These are phyloP conservation scores for Metschnikowia arizonensis DNA, from an alignment of 805 yeast species.

Conservation along the genomic window DNA sequence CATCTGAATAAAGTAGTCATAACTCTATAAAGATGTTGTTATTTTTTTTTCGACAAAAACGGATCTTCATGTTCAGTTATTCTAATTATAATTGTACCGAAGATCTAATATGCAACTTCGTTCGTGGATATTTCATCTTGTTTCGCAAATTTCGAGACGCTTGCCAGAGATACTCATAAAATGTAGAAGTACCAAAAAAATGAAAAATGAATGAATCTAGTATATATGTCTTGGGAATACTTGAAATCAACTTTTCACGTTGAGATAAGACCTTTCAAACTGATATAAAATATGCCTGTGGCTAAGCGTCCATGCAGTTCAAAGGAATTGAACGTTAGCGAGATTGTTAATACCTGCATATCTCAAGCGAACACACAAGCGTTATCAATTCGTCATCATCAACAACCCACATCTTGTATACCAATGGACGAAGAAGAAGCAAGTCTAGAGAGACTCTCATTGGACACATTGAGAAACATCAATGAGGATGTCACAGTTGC, in stretches of 20 bases:
- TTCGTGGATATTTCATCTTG: background rate
- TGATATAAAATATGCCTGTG: background rate
- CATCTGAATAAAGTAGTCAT: too few species aligned
- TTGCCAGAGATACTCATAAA: background rate
- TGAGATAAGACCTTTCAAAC: background rate
- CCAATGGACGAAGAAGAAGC: conserved; percentile 15
- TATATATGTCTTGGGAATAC: background rate
- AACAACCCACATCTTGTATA: background rate
- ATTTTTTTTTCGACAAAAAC: too few species aligned
- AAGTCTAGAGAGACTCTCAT: conserved; percentile 13
- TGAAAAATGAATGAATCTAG: background rate
- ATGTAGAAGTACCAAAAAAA: background rate
- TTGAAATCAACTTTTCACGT: background rate
- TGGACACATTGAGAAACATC: conserved; percentile 16
- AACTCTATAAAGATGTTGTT: too few species aligned
- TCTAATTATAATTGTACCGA: too few species aligned
- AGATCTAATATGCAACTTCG: background rate
- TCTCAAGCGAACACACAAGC: conserved; percentile 5
- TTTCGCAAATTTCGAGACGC: background rate
- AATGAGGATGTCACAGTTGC: conserved; percentile 17
- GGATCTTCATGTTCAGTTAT: too few species aligned
- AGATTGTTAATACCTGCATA: conserved; percentile 4
- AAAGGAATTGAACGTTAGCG: background rate
- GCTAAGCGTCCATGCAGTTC: background rate
- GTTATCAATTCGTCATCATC: background rate